These are phyloP conservation scores for Ustilago cynodontis DNA, from an alignment of 1,284 basidiomycete genomes.

Conservation along the genomic window DNA sequence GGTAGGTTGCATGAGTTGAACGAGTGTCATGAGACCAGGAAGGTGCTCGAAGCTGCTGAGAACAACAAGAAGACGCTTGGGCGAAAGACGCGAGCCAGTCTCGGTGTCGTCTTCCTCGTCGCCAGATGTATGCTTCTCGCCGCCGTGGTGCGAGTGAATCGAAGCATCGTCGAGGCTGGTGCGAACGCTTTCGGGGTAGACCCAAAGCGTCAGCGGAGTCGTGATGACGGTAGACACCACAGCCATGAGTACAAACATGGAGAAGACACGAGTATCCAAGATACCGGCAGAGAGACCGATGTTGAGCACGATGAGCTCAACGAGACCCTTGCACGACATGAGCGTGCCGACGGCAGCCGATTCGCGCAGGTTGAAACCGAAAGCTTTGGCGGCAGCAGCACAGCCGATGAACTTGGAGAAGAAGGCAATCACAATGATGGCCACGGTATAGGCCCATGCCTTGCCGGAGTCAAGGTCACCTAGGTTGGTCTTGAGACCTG, in stretches of 20 bases:
- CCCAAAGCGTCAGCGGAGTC: conserved; percentile 81
- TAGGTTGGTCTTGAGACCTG: conserved; percentile 85
- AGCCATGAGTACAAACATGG: conserved; percentile 92
- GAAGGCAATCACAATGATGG: conserved; percentile 85
- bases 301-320: conserved; percentile 86
- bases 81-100: conserved; percentile 25
- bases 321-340: conserved; percentile 92
- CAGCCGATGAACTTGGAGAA: conserved; percentile 76
- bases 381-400: conserved; percentile 76
- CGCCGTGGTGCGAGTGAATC: conserved; percentile 37
- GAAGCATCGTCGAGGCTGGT: conserved; percentile 42
- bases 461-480: conserved; percentile 72
- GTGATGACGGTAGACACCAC: conserved; percentile 88
- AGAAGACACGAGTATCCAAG: conserved; percentile 77
- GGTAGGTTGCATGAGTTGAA: conserved; percentile 72
- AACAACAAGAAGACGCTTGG: conserved; percentile 79
- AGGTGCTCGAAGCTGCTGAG: conserved; percentile 92
- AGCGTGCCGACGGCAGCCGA: conserved; percentile 86
- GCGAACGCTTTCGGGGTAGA: conserved; percentile 76
- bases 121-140: conserved; percentile 17
- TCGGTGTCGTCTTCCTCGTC: conserved; percentile 41
- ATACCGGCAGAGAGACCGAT: conserved; percentile 85
- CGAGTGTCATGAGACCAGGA: conserved; percentile 73
- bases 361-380: conserved; percentile 82
- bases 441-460: conserved; percentile 87